Conservation (phyloP, 352 stramenopile species). For the Phytophthora pisi region DNA sequence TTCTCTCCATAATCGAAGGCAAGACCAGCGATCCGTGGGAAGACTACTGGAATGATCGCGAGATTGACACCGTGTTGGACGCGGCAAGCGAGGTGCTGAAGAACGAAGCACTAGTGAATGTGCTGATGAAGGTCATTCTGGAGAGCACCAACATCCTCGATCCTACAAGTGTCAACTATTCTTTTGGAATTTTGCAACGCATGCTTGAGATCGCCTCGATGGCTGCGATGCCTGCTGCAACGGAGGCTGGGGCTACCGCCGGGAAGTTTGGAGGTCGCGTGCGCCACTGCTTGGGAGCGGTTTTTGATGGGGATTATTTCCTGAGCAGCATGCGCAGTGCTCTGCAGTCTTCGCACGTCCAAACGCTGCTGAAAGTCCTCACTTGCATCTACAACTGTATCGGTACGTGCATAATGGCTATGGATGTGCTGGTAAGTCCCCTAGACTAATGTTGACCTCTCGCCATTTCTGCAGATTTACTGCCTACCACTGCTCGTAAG, state of each 20-base stretch:
- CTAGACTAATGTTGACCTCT: slow-evolving; percentile 8
- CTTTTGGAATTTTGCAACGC: slow-evolving; percentile 77
- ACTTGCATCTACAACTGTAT: slow-evolving; percentile 88
- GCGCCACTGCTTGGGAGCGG: slow-evolving; percentile 44
- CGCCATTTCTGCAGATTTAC: slow-evolving; percentile 46
- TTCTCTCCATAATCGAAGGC: slow-evolving; percentile 67
- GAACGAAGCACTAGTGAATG: slow-evolving; percentile 72
- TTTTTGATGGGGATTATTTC: slow-evolving; percentile 80
- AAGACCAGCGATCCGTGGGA: slow-evolving; percentile 64
- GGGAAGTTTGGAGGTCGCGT: slow-evolving; percentile 37
- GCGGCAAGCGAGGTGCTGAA: slow-evolving; percentile 64
- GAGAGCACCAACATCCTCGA: slow-evolving; percentile 87
- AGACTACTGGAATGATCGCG: slow-evolving; percentile 74
- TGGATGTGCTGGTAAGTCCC: background rate
- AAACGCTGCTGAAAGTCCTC: slow-evolving; percentile 87
- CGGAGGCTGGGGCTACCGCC: slow-evolving; percentile 9
- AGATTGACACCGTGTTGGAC: slow-evolving; percentile 65
- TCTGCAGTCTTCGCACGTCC: slow-evolving; percentile 75
- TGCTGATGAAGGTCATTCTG: slow-evolving; percentile 81
- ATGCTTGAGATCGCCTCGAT: slow-evolving; percentile 68
- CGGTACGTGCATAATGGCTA: slow-evolving; percentile 38
- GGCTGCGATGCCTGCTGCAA: slow-evolving; percentile 39
- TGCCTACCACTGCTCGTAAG: slow-evolving; percentile 68
- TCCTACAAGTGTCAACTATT: slow-evolving; percentile 84
- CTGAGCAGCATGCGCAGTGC: slow-evolving; percentile 70